A percentile compares a stretch with the other conserved stretches of the same genome.
These are phyloP conservation scores for Triangularia setosa DNA, from an alignment of 2,329 filamentous ascomycete genomes.

Conservation along the genomic window DNA sequence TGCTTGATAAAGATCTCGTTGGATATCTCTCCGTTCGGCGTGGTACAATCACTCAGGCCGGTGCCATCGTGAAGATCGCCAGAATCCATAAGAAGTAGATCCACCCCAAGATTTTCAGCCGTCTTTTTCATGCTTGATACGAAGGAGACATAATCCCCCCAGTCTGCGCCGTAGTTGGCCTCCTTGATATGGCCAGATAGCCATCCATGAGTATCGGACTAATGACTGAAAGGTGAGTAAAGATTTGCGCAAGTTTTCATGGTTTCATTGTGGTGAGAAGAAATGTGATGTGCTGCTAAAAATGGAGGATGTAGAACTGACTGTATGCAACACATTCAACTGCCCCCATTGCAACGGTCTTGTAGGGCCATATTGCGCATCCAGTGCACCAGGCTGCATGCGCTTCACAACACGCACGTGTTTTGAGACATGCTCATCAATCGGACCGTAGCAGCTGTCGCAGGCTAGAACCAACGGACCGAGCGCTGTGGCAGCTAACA, in stretches of 20 bases:
- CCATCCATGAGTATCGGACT: constrained; percentile 60
- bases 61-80: constrained; percentile 66
- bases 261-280: too few relatives aligned
- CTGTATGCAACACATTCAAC: constrained; percentile 58
- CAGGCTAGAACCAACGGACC: background rate
- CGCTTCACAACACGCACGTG: constrained; percentile 43
- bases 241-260: too few relatives aligned
- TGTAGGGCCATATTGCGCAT: constrained; percentile 41
- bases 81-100: constrained; percentile 58
- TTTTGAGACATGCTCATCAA: background rate
- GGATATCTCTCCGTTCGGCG: constrained; percentile 52
- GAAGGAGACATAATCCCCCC: constrained; percentile 63
- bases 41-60: constrained; percentile 58
- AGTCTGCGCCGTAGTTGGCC: constrained; percentile 61
- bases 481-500: background rate
- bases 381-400: constrained; percentile 44
- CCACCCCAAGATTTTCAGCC: constrained; percentile 53
- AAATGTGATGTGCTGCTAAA: background rate
- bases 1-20: constrained; percentile 43
- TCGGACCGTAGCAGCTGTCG: background rate
- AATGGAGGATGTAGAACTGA: constrained; percentile 21
- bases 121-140: constrained; percentile 56
- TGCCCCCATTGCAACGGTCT: constrained; percentile 57
- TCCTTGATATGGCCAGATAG: constrained; percentile 59
- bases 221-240: background rate